Base-by-base conservation (phyloP, 495 filamentous ascomycete genomes). In the Melanomma pulvis-pyrius region DNA sequence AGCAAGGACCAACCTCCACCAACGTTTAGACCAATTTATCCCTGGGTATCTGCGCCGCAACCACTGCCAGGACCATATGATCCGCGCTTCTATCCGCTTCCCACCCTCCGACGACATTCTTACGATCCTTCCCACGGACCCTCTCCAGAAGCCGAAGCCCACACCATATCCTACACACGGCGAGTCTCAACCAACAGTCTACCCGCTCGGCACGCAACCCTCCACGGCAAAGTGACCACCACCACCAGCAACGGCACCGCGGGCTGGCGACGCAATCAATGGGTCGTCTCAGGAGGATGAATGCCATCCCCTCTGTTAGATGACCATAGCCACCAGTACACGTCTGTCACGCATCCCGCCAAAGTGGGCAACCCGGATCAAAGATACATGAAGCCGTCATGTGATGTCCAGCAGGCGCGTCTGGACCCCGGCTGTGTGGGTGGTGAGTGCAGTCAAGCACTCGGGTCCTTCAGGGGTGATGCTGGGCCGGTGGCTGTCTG, bases 181-280 rank as follows among this genome's bases (percentile, higher is more conserved):
- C 62, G 68, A 6, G 63, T 70, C 29, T 70, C 68, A 11, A 66
- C 68, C 21, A 70, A 70, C 68, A 70, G 68, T 58, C 66, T 70
- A 1, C 68, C 68, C 2, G 29, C 36, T 11, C 62, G 30, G 29
- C 61, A 66, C 19, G 2, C 52, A 4, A 56, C 34, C 21, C 51
- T 70, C 44, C 68, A 54, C 9, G 68, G 68, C 51, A 65, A 52
- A 15, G 28, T 70, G n/a, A n/a, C n/a, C 51, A 70, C 68, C 24
- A 67, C 54, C 24, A 36, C 62, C 5, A 52, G 25, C 15, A 58
- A 59, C 32, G 66, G 50, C 1, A 55, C 47, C 24, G 15, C 32
- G 2, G 60, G 61, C 44, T 70, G 68, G 68, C 50, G 68, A 30
- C 56, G 68, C 19, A 70, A 70, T 22, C 68, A 70, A 59, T 70